A percentile compares a stretch with the other conserved stretches of the same genome.
Evolutionary conservation across 139 green algal genomes (phyloP).

Genomic region (Micractinium sp.): DNA sequence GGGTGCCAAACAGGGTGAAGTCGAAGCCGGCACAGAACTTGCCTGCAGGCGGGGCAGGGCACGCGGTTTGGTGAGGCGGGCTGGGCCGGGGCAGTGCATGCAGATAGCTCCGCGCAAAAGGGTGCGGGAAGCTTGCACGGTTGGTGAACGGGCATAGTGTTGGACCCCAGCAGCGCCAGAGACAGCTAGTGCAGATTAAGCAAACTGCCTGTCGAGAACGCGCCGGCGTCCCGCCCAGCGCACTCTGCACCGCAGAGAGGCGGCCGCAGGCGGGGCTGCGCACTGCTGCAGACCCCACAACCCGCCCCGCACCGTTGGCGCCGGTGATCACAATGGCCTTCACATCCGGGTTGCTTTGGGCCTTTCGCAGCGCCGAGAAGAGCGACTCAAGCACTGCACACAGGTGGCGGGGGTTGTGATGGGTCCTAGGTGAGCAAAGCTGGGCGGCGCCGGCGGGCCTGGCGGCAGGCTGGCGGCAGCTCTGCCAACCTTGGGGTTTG

Average conservation of each 20-base stretch:
- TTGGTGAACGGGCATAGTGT: too few species aligned
- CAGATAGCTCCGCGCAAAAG: too few species aligned
- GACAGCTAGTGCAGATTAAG: background rate
- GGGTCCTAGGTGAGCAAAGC: too few species aligned
- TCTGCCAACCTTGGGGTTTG: background rate
- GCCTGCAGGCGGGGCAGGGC: background rate
- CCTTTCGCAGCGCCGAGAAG: conserved; percentile 69
- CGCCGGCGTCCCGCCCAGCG: too few species aligned
- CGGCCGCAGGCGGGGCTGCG: background rate
- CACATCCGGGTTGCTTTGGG: conserved; percentile 72
- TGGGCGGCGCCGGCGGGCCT: background rate
- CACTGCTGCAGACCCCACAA: background rate
- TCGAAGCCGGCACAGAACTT: conserved; percentile 95
- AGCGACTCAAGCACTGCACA: conserved; percentile 79
- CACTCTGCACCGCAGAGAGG: background rate
- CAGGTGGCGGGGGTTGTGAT: background rate
- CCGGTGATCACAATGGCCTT: conserved; percentile 91
- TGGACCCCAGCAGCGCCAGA: background rate
- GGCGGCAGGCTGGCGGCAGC: background rate
- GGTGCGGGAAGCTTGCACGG: background rate
- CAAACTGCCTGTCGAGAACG: background rate
- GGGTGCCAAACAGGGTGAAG: conserved; percentile 71
- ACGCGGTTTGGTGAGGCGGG: background rate
- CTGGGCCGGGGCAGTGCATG: too few species aligned
- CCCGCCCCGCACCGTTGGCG: background rate